These are phyloP conservation scores for Eucalyptus curtisii DNA, from an alignment of 345 rosid genomes.

Conservation along the genomic window DNA sequence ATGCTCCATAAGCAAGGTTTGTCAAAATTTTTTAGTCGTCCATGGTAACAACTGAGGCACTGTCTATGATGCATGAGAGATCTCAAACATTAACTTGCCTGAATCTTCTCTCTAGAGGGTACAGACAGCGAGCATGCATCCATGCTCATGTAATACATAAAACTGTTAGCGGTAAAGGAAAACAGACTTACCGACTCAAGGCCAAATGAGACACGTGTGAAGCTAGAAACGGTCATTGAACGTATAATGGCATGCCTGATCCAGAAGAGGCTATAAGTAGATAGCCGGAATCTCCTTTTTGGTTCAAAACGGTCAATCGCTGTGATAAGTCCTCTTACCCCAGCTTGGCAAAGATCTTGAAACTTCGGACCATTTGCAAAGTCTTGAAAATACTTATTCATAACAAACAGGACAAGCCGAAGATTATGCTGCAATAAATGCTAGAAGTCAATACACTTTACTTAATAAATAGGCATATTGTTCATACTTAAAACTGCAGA, in stretches of 20 bases:
- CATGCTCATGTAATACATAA: background rate
- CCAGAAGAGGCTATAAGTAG: constrained; percentile 90
- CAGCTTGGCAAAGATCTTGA: constrained; percentile 97
- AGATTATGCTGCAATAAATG: constrained; percentile 80
- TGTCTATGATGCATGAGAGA: background rate
- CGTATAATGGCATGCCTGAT: constrained; percentile 85
- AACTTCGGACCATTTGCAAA: constrained; percentile 64
- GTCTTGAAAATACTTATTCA: constrained; percentile 85
- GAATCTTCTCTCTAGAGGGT: background rate
- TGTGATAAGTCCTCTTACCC: constrained; percentile 77
- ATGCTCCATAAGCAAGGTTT: background rate
- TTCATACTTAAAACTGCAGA: background rate
- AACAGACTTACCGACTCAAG: constrained; percentile 64
- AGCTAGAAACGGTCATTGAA: constrained; percentile 82
- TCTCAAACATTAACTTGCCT: background rate
- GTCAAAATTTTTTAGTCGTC: background rate
- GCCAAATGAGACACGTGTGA: constrained; percentile 79
- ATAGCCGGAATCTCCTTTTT: constrained; percentile 59
- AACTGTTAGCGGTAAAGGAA: background rate
- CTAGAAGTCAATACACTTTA: background rate
- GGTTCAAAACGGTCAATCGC: constrained; percentile 96
- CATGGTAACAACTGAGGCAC: background rate
- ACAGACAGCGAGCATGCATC: background rate
- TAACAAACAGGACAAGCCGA: constrained; percentile 77
- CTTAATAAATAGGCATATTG: background rate